These are phyloP conservation scores for Phytophthora citricola DNA, from an alignment of 352 stramenopile species.

Conservation along the genomic window DNA sequence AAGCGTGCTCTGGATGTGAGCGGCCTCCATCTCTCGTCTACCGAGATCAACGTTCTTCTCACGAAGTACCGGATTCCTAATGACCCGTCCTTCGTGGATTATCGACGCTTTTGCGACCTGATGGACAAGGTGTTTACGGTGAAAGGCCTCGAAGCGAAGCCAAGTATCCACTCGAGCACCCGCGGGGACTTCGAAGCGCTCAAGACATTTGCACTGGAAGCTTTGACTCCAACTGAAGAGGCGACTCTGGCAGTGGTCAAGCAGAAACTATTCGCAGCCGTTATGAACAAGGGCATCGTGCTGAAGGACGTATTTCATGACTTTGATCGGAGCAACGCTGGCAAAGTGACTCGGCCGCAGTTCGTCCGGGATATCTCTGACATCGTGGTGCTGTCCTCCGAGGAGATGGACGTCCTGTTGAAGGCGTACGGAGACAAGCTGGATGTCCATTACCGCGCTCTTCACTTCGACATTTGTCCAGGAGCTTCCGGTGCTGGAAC, in stretches of 20 bases:
- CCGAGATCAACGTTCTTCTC: slow-evolving; percentile 66
- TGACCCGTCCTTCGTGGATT: slow-evolving; percentile 75
- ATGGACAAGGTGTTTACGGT: slow-evolving; percentile 88
- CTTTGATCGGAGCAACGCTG: slow-evolving; percentile 85
- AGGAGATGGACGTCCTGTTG: slow-evolving; percentile 65
- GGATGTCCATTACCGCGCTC: slow-evolving; percentile 79
- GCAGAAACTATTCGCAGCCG: slow-evolving; percentile 61
- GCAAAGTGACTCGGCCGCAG: slow-evolving; percentile 82
- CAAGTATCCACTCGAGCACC: slow-evolving; percentile 36
- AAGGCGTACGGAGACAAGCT: slow-evolving; percentile 79
- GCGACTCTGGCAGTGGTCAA: slow-evolving; percentile 48
- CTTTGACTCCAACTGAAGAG: slow-evolving; percentile 43
- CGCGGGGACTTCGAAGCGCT: slow-evolving; percentile 33
- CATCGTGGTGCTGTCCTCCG: slow-evolving; percentile 56
- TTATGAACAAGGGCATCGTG: slow-evolving; percentile 85
- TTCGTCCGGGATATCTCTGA: slow-evolving; percentile 79
- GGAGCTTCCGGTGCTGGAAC: slow-evolving; percentile 39
- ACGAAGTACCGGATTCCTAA: slow-evolving; percentile 71
- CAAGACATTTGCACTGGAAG: slow-evolving; percentile 46
- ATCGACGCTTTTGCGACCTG: slow-evolving; percentile 83
- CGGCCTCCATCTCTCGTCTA: slow-evolving; percentile 60
- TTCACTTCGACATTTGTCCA: slow-evolving; percentile 77
- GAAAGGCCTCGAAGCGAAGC: slow-evolving; percentile 78
- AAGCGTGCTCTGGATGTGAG: slow-evolving; percentile 81
- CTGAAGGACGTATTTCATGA: slow-evolving; percentile 90